phyloP scores from a whole-genome alignment of 1,284 basidiomycete species.

The Mycena citricolor region DNA sequence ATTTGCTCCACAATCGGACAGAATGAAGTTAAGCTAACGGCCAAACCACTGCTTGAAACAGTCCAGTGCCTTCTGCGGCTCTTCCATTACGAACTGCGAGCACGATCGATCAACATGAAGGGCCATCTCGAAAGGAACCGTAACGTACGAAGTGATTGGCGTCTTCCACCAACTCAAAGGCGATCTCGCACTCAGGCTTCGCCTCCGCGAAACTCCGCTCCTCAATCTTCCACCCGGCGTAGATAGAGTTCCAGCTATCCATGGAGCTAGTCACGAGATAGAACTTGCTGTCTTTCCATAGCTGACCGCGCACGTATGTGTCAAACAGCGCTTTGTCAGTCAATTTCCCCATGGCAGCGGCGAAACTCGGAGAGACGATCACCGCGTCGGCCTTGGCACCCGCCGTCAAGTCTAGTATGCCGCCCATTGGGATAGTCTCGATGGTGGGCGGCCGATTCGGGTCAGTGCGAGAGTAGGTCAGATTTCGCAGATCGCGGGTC shows the following conservation, averaged over 20 bases:
- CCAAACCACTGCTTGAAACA: too few relatives aligned
- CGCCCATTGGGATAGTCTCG: slow-evolving; percentile 3
- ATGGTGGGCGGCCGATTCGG: slow-evolving; percentile 6
- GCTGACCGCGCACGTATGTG: neutral
- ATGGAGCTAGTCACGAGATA: neutral
- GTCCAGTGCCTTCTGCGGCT: too few relatives aligned
- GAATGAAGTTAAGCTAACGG: too few relatives aligned
- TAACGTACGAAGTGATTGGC: neutral
- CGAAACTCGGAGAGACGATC: neutral
- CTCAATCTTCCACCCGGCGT: neutral
- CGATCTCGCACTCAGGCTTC: neutral
- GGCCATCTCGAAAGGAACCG: too few relatives aligned
- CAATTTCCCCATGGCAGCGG: too few relatives aligned
- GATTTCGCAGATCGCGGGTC: slow-evolving; percentile 16
- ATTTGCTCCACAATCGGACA: too few relatives aligned
- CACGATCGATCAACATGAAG: too few relatives aligned
- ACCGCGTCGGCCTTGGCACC: neutral
- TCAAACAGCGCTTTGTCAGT: slow-evolving; percentile 11
- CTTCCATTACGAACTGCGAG: too few relatives aligned
- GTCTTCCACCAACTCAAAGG: neutral
- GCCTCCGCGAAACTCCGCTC: neutral
- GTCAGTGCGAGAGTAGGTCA: slow-evolving; percentile 5
- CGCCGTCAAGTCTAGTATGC: slow-evolving; percentile 13
- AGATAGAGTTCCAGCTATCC: neutral
- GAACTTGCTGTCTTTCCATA: neutral